Evolutionary conservation across 148 eudicot genomes (phyloP), one percentile per base, ranked within the genome.

Genomic region (Nepenthes gracilis): DNA sequence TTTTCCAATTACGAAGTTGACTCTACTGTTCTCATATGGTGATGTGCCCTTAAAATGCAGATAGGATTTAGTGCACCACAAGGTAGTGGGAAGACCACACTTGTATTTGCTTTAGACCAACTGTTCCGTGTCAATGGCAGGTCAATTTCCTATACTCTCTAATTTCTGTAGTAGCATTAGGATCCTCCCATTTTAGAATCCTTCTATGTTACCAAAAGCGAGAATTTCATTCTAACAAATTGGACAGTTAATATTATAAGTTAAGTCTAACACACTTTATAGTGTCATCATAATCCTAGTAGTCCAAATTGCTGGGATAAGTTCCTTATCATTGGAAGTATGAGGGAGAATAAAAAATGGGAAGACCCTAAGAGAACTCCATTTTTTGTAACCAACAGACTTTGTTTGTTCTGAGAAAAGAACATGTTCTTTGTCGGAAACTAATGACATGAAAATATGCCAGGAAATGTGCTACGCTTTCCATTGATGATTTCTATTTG

Each of bases 51-150:
- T 58, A 54, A 10, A 62, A 59, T 81, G 83, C 88, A 92, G 97
- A 85, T 92, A 74, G 97, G 97, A 55, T 88, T 92, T 72, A 92
- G 97, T 73, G 97, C 97, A 37, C 97, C 97, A 5, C 97, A 92
- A 77, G 97, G 97, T 61, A 88, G 96, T 74, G 98, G 98, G 61
- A 92, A 92, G 73, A 88, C 98, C 48, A 92, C 96, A 45, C 98
- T 92, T 65, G 94, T 88, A 48, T 88, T 72, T 71, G 98, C 98
- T 32, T 78, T 92, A 36, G 82, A 84, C 64, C 88, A 77, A 74
- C 94, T 92, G 67, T 92, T 88, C 75, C 54, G 68, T 36, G 58
- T 70, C 69, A 82, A 72, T 59, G 87, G 88, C 81, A 85, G 98
- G 98, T 92, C 76, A 72, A 59, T 64, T 67, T 64, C 72, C 58